These are phyloP conservation scores for Telfairia occidentalis DNA, from an alignment of 331 rosid genomes.

Conservation along the genomic window DNA sequence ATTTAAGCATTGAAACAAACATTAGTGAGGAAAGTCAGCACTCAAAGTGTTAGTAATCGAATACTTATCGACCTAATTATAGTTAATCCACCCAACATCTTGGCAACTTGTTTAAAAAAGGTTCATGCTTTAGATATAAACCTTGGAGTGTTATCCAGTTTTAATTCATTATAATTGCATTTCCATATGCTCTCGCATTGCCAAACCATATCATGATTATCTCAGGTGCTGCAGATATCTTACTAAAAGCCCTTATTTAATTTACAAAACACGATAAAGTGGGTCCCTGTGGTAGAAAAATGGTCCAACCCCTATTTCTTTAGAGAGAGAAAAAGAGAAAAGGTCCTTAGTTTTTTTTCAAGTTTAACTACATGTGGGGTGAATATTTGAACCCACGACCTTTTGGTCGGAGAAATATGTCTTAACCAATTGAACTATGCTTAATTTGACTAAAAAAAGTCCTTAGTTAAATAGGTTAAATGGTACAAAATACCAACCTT, in stretches of 20 bases:
- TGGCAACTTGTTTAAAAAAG: neutral
- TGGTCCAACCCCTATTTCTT: neutral
- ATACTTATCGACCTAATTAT: slow-evolving; percentile 1
- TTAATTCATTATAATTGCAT: neutral
- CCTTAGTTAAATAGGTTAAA: too few species aligned
- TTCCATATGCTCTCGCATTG: neutral
- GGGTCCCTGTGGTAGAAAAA: neutral
- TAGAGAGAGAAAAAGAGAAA: too few species aligned
- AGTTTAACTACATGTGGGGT: too few species aligned
- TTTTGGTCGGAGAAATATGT: too few species aligned
- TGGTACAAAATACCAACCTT: too few species aligned
- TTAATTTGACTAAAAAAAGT: too few species aligned
- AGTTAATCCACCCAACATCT: neutral
- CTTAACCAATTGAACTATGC: too few species aligned
- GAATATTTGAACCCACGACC: too few species aligned
- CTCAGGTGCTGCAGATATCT: neutral
- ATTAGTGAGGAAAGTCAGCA: neutral
- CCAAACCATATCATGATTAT: neutral
- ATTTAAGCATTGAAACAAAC: neutral
- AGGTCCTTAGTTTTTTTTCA: too few species aligned
- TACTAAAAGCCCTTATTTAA: neutral
- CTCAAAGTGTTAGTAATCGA: neutral
- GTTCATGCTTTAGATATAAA: neutral
- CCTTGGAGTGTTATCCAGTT: neutral
- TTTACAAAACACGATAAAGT: neutral